These are phyloP conservation scores for Prunus mongolica DNA, from an alignment of 306 rosid genomes.

Conservation along the genomic window DNA sequence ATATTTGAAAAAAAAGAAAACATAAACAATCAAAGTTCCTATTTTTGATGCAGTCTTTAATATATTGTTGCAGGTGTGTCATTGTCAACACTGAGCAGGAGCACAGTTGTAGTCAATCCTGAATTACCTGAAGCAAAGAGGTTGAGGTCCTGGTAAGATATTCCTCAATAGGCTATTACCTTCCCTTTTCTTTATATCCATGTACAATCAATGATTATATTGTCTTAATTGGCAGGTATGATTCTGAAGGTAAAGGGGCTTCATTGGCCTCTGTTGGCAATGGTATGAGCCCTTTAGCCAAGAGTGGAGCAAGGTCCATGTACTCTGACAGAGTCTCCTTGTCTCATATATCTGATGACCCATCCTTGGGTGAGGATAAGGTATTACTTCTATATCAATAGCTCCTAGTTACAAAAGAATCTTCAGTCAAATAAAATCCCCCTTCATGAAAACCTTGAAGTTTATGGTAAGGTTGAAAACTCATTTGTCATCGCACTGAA, in stretches of 20 bases:
- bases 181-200: background rate
- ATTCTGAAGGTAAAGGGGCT: slow-evolving; percentile 76
- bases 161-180: background rate
- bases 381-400: slow-evolving; percentile 24
- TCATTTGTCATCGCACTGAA: background rate
- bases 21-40: background rate
- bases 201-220: background rate
- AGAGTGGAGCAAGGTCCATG: slow-evolving; percentile 56
- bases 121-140: slow-evolving; percentile 67
- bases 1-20: background rate
- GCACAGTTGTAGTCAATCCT: slow-evolving; percentile 60
- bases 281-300: slow-evolving; percentile 48
- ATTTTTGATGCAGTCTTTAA: background rate
- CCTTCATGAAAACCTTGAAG: background rate
- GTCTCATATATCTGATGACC: slow-evolving; percentile 51
- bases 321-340: slow-evolving; percentile 63
- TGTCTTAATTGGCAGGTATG: slow-evolving; percentile 46
- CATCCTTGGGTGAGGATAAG: slow-evolving; percentile 75
- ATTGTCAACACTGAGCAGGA: slow-evolving; percentile 64
- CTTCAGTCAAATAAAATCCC: background rate
- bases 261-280: slow-evolving; percentile 60
- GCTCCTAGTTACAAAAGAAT: background rate
- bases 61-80: slow-evolving; percentile 66
- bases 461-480: background rate
- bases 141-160: slow-evolving; percentile 67